Percentiles rank a stretch among this genome's conserved stretches.
Conservation (phyloP, 306 rosid genomes). For the Begonia masoniana region DNA sequence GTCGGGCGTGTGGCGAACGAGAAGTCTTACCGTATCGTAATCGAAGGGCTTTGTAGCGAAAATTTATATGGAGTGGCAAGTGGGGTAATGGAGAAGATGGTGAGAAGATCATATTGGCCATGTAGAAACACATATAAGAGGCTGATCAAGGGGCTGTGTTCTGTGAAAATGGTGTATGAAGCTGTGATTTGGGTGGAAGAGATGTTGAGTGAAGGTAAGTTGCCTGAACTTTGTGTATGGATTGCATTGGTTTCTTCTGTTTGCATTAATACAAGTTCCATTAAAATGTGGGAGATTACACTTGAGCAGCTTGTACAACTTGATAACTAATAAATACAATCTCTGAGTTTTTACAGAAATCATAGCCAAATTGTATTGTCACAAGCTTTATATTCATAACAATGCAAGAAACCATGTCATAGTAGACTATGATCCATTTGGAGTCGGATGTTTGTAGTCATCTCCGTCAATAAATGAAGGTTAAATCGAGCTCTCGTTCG, state of each 20-base stretch:
- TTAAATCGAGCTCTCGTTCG: no score
- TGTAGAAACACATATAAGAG: slow-evolving; percentile 11
- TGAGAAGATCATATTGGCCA: slow-evolving; percentile 21
- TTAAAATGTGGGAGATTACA: no score
- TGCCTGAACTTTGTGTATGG: slow-evolving; percentile 21
- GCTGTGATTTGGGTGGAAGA: slow-evolving; percentile 30
- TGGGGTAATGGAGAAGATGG: slow-evolving; percentile 19
- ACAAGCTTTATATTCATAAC: no score
- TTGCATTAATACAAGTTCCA: not conserved
- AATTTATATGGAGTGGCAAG: slow-evolving; percentile 17
- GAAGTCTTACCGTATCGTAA: slow-evolving; percentile 14
- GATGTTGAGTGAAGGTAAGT: slow-evolving; percentile 20
- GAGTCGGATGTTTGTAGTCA: no score
- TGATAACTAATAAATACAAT: no score
- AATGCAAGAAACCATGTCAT: no score
- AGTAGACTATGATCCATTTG: no score
- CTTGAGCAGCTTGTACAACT: no score
- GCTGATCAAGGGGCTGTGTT: slow-evolving; percentile 25
- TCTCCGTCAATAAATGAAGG: no score
- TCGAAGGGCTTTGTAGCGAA: slow-evolving; percentile 23
- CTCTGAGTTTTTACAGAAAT: no score
- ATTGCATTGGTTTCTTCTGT: slow-evolving; percentile 23
- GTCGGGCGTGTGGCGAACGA: slow-evolving; percentile 18
- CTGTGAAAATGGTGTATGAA: slow-evolving; percentile 21
- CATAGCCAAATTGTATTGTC: no score